Evolutionary conservation across 2,329 filamentous ascomycete species (phyloP).

Genomic region (Hymenoscyphus fraxineus): DNA sequence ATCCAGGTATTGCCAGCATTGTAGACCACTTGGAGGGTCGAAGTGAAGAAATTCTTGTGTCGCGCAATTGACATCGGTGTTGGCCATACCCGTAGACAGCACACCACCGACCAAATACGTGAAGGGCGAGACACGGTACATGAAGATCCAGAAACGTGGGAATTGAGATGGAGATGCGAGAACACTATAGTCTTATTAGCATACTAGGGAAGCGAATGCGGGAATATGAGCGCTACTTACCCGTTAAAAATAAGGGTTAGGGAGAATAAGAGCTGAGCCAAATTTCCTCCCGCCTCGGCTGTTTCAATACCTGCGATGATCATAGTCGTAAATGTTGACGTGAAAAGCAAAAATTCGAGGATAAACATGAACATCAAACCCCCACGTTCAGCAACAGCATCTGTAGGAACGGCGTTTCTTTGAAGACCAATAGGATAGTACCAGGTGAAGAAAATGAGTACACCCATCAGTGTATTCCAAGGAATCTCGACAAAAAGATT

Average conservation of each 20-base stretch:
- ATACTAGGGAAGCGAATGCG: conserved; percentile 33
- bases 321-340: conserved; percentile 76
- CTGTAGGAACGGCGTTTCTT: conserved; percentile 60
- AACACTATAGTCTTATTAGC: conserved; percentile 42
- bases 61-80: conserved; percentile 62
- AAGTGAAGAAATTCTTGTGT: conserved; percentile 65
- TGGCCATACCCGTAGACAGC: conserved; percentile 65
- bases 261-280: conserved; percentile 72
- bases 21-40: conserved; percentile 51
- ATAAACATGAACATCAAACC: conserved; percentile 76
- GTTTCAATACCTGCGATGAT: conserved; percentile 72
- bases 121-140: conserved; percentile 79
- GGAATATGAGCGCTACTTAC: conserved; percentile 9
- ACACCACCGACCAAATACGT: conserved; percentile 76
- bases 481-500: conserved; percentile 80
- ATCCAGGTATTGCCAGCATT: conserved; percentile 56
- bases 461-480: conserved; percentile 70
- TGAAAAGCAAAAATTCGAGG: conserved; percentile 72
- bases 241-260: conserved; percentile 68
- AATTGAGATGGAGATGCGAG: conserved; percentile 60
- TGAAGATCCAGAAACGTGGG: conserved; percentile 77
- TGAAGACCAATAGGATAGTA: conserved; percentile 84
- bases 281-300: conserved; percentile 70
- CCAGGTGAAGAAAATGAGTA: conserved; percentile 76
- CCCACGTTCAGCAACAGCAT: conserved; percentile 63